phyloP scores from a whole-genome alignment of 2,329 filamentous ascomycete genomes.

The Talaromyces sp. region DNA sequence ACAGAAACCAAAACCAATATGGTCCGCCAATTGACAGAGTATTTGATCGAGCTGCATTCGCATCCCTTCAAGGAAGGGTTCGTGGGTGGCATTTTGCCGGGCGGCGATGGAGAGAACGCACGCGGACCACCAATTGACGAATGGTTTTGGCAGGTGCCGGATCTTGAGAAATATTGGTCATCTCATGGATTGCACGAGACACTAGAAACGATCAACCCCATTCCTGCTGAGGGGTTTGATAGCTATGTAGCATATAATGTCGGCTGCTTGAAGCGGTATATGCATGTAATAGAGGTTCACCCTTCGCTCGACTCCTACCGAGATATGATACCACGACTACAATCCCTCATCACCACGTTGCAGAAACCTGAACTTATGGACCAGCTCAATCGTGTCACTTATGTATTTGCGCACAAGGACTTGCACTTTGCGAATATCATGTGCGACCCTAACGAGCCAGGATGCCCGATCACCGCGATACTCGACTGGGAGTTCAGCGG shows the following conservation, averaged over 20 bases:
- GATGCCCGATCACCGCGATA: constrained; percentile 29
- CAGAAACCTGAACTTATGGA: neutral
- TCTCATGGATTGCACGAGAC: constrained; percentile 12
- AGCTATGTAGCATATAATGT: constrained; percentile 28
- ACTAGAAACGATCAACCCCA: constrained; percentile 16
- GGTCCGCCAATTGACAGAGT: constrained; percentile 29
- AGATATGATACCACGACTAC: constrained; percentile 28
- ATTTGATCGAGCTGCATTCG: constrained; percentile 30
- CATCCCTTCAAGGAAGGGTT: constrained; percentile 21
- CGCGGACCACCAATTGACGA: constrained; percentile 34
- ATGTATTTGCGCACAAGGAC: constrained; percentile 38
- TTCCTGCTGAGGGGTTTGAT: constrained; percentile 15
- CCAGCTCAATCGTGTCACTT: constrained; percentile 22
- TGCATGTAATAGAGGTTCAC: constrained; percentile 28
- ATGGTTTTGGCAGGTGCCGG: constrained; percentile 35
- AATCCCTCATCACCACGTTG: constrained; percentile 22
- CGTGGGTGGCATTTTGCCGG: constrained; percentile 27
- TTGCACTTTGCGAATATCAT: constrained; percentile 40
- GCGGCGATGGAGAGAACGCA: constrained; percentile 4
- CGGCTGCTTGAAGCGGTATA: constrained; percentile 25
- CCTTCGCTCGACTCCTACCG: constrained; percentile 25
- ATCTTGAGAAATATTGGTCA: constrained; percentile 30
- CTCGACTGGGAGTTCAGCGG: constrained; percentile 41
- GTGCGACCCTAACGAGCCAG: constrained; percentile 24
- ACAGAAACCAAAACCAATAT: constrained; percentile 22